Base-by-base conservation (phyloP, 116 monocot genomes). In the Phalaenopsis hybrid region DNA sequence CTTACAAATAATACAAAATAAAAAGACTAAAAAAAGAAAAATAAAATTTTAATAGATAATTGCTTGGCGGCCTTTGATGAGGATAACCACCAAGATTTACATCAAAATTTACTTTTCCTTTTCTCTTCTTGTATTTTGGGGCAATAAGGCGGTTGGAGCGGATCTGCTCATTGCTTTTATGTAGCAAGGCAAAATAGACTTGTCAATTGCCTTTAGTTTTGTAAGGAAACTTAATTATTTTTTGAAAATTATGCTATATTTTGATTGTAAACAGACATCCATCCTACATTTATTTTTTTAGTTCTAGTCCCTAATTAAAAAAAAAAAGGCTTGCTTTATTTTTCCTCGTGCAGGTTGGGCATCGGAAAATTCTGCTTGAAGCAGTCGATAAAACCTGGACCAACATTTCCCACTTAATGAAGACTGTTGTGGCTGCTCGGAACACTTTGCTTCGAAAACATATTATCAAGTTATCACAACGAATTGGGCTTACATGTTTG, bases 361-460 rank as follows among this genome's bases (percentile, higher is more conserved):
- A 76, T 52, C 67, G 89, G 67, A 89, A 81, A 80, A 77, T 84
- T 81, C 85, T 99, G 81, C 74, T 84, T 34, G 75, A 84, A 86
- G 87, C 88, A 77, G 86, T 85, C 73, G 31, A 81, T 81, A 84
- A 80, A 33, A 89, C 80, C 74, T 99, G 99, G 99, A 84, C 21
- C 80, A 89, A 99, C 81, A 83, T 77, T 82, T 89, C 87, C 7
- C 41, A 84, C 44, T 81, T 99, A 86, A 89, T 90, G 82, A 99
- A 92, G 80, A 91, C 93, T 34, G 83, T 82, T 43, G 77, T 82
- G 84, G 87, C 99, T 83, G 67, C 69, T 87, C 90, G 85, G 7
- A 99, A 92, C 79, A 79, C 95, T 44, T 88, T 95, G 75, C 93
- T 99, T 81, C 86, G 99, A 41, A 99, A 99, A 80, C 91, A 90